A percentile compares a stretch with the other conserved stretches of the same genome.
These are phyloP conservation scores for Colletotrichum navitas DNA, from an alignment of 2,329 filamentous ascomycete genomes.

Conservation along the genomic window DNA sequence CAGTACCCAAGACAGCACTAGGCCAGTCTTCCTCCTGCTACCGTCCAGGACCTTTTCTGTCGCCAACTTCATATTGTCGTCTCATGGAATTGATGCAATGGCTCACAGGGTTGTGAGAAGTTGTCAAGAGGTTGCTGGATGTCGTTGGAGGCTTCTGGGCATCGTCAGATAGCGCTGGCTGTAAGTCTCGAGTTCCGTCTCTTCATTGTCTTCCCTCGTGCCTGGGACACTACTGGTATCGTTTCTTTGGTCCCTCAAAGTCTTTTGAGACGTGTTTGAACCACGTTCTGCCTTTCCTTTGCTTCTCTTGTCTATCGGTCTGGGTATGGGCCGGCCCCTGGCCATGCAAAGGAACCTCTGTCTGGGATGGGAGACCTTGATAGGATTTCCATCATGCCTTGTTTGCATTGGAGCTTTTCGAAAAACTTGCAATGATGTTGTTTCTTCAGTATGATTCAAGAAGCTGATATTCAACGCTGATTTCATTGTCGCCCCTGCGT, in stretches of 20 bases:
- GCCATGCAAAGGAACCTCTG: neutral
- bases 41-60: slow-evolving; percentile 3
- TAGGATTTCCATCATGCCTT: neutral
- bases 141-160: slow-evolving; percentile 2
- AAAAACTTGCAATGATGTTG: neutral
- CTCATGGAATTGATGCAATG: neutral
- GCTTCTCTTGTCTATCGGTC: neutral
- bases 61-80: neutral
- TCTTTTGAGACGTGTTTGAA: neutral
- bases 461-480: neutral
- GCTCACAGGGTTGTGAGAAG: neutral
- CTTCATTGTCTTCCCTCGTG: neutral
- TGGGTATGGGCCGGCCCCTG: neutral
- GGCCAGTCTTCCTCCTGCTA: slow-evolving; percentile 7
- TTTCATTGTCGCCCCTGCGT: neutral
- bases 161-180: neutral
- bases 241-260: neutral
- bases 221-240: neutral
- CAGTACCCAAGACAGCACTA: slow-evolving; percentile 21
- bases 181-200: neutral
- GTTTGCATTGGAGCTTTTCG: neutral
- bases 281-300: neutral
- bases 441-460: neutral
- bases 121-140: slow-evolving; percentile 8
- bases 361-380: neutral